Percentiles rank a stretch among this genome's conserved stretches.
These are phyloP conservation scores for Aquilaria agallochum DNA, from an alignment of 441 rosid species.

Conservation along the genomic window DNA sequence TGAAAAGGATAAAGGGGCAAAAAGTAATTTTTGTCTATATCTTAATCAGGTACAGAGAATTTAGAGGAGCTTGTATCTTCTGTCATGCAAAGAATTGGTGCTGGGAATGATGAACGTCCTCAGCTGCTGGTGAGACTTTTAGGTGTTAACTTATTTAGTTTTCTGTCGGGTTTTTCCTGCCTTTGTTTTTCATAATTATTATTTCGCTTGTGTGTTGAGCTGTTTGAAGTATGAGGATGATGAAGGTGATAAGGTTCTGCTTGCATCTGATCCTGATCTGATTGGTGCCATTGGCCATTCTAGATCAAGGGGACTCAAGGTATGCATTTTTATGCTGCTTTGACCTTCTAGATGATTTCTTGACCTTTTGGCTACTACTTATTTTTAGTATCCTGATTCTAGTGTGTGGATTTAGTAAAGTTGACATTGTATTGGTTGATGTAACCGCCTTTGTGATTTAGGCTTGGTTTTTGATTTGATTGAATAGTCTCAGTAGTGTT, in stretches of 20 bases:
- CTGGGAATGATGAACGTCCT: constrained; percentile 32
- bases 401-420: no score
- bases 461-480: no score
- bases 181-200: background rate
- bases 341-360: no score
- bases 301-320: constrained; percentile 62
- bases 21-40: constrained; percentile 2
- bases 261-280: constrained; percentile 66
- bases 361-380: no score
- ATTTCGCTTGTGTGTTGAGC: background rate
- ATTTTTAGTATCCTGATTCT: no score
- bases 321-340: constrained; percentile 13
- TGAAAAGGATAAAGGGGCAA: no score
- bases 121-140: constrained; percentile 56
- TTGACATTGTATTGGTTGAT: no score
- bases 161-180: no score
- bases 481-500: no score
- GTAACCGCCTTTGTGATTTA: no score
- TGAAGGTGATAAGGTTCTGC: constrained; percentile 74
- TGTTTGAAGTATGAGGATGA: constrained; percentile 71
- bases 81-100: constrained; percentile 60
- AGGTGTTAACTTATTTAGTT: background rate
- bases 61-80: constrained; percentile 56
- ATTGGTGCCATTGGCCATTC: constrained; percentile 57
- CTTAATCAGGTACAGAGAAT: constrained; percentile 49